Conservation (phyloP, 2,329 filamentous ascomycete genomes). For the Nothophaeocryptopus gaeumannii region DNA sequence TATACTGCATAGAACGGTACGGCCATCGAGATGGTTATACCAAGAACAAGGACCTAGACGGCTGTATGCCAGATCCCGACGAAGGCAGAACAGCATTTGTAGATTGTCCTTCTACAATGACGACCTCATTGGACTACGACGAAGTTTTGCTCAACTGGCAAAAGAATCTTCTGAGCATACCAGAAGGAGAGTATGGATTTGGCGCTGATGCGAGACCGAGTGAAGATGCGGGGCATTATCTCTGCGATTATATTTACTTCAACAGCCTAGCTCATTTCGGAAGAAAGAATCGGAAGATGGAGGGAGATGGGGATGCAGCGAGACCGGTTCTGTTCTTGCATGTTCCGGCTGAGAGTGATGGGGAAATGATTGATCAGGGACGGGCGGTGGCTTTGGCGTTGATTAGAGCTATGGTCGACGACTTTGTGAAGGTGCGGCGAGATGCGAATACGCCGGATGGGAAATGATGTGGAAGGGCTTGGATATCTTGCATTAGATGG, state of each 20-base stretch:
- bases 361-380: slow-evolving; percentile 34
- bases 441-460: too few species aligned
- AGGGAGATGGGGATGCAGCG: slow-evolving; percentile 18
- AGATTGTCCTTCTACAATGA: slow-evolving; percentile 31
- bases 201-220: slow-evolving; percentile 35
- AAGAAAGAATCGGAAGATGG: slow-evolving; percentile 21
- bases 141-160: slow-evolving; percentile 33
- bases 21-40: slow-evolving; percentile 70
- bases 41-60: slow-evolving; percentile 66
- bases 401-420: slow-evolving; percentile 38
- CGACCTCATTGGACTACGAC: slow-evolving; percentile 32
- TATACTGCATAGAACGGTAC: slow-evolving; percentile 69
- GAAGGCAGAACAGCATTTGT: slow-evolving; percentile 25
- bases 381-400: slow-evolving; percentile 31
- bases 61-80: slow-evolving; percentile 32
- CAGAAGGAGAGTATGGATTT: slow-evolving; percentile 29
- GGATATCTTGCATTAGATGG: too few species aligned
- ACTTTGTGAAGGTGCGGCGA: slow-evolving; percentile 16
- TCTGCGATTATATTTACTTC: slow-evolving; percentile 48
- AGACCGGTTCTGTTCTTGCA: slow-evolving; percentile 43
- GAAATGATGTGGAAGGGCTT: too few species aligned
- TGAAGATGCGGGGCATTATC: slow-evolving; percentile 42
- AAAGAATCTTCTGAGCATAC: slow-evolving; percentile 23
- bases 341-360: slow-evolving; percentile 39
- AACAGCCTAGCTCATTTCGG: slow-evolving; percentile 38